Base-by-base conservation (phyloP, 2,329 filamentous ascomycete genomes). In the Dothistroma septosporum region DNA sequence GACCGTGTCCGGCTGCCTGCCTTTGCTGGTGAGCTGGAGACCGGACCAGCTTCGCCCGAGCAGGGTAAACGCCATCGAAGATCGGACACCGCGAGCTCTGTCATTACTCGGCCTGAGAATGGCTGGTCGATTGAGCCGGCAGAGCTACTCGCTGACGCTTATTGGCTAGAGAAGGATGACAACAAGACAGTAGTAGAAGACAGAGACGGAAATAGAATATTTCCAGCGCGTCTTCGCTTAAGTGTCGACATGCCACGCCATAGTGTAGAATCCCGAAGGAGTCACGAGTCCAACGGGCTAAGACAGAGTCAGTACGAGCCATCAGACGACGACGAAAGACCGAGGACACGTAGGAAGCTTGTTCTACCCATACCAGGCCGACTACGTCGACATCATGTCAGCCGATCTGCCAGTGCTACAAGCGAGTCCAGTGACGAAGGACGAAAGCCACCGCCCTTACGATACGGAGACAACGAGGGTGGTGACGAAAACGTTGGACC, bases 61-160 rank as follows among this genome's bases (percentile, higher is more conserved):
- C 57, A 53, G 37, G 49, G 58, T 9, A 66, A 61, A 50, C 63
- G 66, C 16, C 74, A 76, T 59, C 66, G 67, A 5, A 65, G 72
- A 75, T 78, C 62, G 47, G 76, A 77, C 19, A 77, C 77, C 12
- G 76, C 74, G 52, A 75, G 71, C 33, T 78, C 80, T 12, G 91
- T 91, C 63, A 78, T 85, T 3, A 86, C 87, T 59, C 85, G 91
- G 53, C 87, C 89, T 0, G 85, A 90, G 61, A 86, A 92, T 24
- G 92, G 96, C 70, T 97, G 94, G 94, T 83, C 85, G 44, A 85
- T 92, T 19, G 85, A 89, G 49, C 90, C 93, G 0, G 87, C 90
- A 59, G 92, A 97, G 72, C 83, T 97, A 74, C 79, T 97, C 52
- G 92, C 92, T 4, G 94, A 99, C 77, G 82, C 89, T 1, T 91